These are phyloP conservation scores for Aureobasidium sp. DNA, from an alignment of 2,329 filamentous ascomycete genomes.

Conservation along the genomic window DNA sequence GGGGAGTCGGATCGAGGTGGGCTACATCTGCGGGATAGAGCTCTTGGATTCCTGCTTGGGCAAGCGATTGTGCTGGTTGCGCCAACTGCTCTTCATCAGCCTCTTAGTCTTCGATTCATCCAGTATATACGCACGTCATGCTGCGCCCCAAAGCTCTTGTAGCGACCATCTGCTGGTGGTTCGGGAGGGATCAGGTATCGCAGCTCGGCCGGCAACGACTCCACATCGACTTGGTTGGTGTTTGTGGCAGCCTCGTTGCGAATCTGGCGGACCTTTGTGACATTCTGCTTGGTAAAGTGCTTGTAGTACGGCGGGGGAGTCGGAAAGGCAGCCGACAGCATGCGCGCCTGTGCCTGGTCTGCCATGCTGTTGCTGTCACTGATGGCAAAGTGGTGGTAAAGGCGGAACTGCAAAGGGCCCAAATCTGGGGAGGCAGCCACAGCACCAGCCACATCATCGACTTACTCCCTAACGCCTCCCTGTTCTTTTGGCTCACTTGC, in stretches of 20 bases:
- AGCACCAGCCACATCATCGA: neutral
- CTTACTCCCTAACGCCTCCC: neutral
- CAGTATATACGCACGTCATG: slow-evolving; percentile 42
- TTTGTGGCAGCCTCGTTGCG: slow-evolving; percentile 23
- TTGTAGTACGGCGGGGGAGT: slow-evolving; percentile 86
- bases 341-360: slow-evolving; percentile 41
- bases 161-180: slow-evolving; percentile 61
- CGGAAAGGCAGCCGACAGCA: slow-evolving; percentile 59
- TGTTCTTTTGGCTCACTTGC: neutral
- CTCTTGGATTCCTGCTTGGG: slow-evolving; percentile 62
- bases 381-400: neutral
- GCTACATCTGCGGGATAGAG: slow-evolving; percentile 46
- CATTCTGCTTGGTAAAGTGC: slow-evolving; percentile 71
- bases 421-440: slow-evolving; percentile 3
- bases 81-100: slow-evolving; percentile 31
- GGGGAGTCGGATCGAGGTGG: slow-evolving; percentile 38
- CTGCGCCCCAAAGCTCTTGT: slow-evolving; percentile 63
- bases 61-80: slow-evolving; percentile 57
- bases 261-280: slow-evolving; percentile 43
- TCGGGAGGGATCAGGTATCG: slow-evolving; percentile 72
- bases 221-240: slow-evolving; percentile 21
- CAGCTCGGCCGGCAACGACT: slow-evolving; percentile 60
- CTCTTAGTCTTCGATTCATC: neutral
- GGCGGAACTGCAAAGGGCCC: neutral
- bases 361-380: slow-evolving; percentile 43